Evolutionary conservation across 2,329 filamentous ascomycete species (phyloP), one percentile per base, ranked within the genome.

Genomic region (Alternaria solani): DNA sequence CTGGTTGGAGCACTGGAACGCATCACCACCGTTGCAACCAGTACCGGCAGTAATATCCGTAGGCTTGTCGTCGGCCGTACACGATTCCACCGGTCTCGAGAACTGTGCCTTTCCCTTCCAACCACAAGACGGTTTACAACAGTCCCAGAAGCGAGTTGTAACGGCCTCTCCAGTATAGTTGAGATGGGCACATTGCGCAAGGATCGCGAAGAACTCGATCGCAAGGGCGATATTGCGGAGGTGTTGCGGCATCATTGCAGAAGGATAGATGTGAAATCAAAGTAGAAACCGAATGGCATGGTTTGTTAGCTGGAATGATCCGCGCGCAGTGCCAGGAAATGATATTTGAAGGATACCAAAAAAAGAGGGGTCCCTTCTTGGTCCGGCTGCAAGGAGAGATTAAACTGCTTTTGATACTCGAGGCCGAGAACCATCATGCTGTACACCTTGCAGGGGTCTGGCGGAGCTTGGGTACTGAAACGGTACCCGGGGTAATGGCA

Each of bases 81-180:
- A 89, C 36, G 85, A 84, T 18, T 78, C 76, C 36, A 88, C 84
- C 14, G 86, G 84, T 51, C 73, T 71, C 59, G 77, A 79, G 74
- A 87, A 82, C 41, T 80, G 63, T 14, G 84, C 86, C 75, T 90
- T 90, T 55, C 77, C 82, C 12, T 81, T 73, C 88, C 88, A 84
- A 4, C 82, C 82, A 74, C 88, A 91, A 20, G 87, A 89, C 25
- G 88, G 85, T 81, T 92, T 91, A 81, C 89, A 91, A 81, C 89
- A 91, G 75, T 91, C 89, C 75, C 75, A 79, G 63, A 73, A 78
- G 11, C 76, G 74, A 42, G 74, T 77, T 12, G 76, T 78, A 41
- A 76, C 41, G 16, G 75, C 74, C 42, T 72, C 68, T 34, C 76
- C 75, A 41, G 67, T 71, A 55, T 72, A 67, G 54, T 73, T 69